Conservation (phyloP, 441 rosid genomes). For the Omphalea diandra region DNA sequence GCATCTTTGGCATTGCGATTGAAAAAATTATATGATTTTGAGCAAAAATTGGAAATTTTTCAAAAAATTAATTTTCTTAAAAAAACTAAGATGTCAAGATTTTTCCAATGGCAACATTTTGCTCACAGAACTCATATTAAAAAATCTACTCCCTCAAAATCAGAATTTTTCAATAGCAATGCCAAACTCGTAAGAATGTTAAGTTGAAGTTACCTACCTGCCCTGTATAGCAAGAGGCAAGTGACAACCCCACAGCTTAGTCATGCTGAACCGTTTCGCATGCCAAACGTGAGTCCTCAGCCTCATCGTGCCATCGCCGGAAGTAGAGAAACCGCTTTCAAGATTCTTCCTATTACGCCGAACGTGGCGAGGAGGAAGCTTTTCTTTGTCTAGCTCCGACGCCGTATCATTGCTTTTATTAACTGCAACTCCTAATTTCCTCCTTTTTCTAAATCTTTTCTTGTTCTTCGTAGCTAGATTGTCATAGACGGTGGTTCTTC, state of each 20-base stretch:
- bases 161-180: no score
- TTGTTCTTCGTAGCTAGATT: constrained; percentile 50
- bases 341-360: constrained; percentile 67
- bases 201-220: no score
- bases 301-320: constrained; percentile 90
- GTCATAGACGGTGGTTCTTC: constrained; percentile 73
- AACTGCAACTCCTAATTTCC: constrained; percentile 28
- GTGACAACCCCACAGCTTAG: constrained; percentile 82
- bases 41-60: no score
- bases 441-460: constrained; percentile 47
- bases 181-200: no score
- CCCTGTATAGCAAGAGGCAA: constrained; percentile 92
- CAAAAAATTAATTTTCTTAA: no score
- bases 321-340: constrained; percentile 41
- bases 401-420: constrained; percentile 20
- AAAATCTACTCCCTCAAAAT: no score
- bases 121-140: no score
- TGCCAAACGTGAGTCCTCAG: constrained; percentile 95
- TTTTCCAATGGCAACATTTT: no score
- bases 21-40: no score
- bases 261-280: constrained; percentile 84
- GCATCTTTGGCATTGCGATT: no score
- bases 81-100: no score
- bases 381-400: constrained; percentile 24
- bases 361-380: constrained; percentile 50